These are phyloP conservation scores for Coniochaeta pulveracea DNA, from an alignment of 2,329 filamentous ascomycete species.

Conservation along the genomic window DNA sequence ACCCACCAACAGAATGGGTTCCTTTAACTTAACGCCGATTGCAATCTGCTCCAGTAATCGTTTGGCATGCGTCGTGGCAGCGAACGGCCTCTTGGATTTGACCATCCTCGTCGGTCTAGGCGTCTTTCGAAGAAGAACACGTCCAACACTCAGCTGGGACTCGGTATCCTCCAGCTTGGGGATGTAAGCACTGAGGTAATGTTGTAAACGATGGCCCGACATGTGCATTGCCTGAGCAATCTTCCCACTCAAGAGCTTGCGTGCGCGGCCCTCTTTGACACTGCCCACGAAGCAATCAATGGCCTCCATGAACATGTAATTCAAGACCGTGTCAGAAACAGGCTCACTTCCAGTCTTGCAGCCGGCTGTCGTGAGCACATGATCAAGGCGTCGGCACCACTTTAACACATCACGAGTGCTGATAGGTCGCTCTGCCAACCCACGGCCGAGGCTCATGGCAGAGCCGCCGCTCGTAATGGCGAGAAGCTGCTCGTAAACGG, in stretches of 20 bases:
- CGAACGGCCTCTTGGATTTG: constrained; percentile 60
- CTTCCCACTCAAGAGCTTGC: constrained; percentile 47
- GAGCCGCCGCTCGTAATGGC: constrained; percentile 23
- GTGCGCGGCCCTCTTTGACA: constrained; percentile 53
- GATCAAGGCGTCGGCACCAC: constrained; percentile 70
- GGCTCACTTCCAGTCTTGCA: constrained; percentile 58
- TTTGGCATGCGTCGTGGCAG: constrained; percentile 76
- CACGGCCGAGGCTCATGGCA: constrained; percentile 20
- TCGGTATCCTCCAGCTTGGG: constrained; percentile 56
- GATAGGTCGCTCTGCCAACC: constrained; percentile 33
- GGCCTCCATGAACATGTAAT: constrained; percentile 88
- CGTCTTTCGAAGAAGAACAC: constrained; percentile 50
- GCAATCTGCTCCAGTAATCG: constrained; percentile 81
- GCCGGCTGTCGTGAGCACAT: constrained; percentile 49
- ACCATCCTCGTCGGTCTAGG: constrained; percentile 35
- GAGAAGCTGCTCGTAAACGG: constrained; percentile 44
- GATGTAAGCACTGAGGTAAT: constrained; percentile 63
- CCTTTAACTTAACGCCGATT: constrained; percentile 69
- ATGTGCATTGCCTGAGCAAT: constrained; percentile 85
- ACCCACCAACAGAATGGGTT: constrained; percentile 89
- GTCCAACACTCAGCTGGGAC: constrained; percentile 49
- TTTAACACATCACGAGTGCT: constrained; percentile 68
- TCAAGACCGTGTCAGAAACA: constrained; percentile 58
- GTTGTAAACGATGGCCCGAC: constrained; percentile 67
- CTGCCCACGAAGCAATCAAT: constrained; percentile 86